Evolutionary conservation across 768 basidiomycete genomes (phyloP).

Genomic region (Phaffia australis): DNA sequence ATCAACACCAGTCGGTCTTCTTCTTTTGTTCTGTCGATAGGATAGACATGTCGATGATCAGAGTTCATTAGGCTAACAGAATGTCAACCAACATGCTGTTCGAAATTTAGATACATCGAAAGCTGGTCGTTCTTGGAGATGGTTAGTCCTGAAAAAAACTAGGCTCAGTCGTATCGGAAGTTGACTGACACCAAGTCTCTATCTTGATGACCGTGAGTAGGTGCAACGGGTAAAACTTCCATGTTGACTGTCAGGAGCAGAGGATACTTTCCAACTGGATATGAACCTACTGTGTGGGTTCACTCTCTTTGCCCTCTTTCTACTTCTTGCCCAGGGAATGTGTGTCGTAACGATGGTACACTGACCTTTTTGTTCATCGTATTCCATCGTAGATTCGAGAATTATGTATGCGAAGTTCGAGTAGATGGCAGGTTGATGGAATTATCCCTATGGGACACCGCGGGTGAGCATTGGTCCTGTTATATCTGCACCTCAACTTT

Average conservation of each 20-base stretch:
- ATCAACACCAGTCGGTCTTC: background rate
- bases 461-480: background rate
- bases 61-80: background rate
- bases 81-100: background rate
- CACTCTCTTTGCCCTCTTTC: too few relatives aligned
- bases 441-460: slow-evolving; percentile 3
- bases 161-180: background rate
- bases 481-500: background rate
- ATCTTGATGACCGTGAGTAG: background rate
- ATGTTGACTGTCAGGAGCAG: slow-evolving; percentile 7
- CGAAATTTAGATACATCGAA: slow-evolving; percentile 2
- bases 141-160: background rate
- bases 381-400: too few relatives aligned
- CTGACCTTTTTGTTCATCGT: background rate
- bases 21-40: background rate
- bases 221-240: slow-evolving; percentile 5
- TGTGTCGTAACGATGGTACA: too few relatives aligned
- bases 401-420: slow-evolving; percentile 1
- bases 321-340: too few relatives aligned
- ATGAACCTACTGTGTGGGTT: slow-evolving; percentile 9
- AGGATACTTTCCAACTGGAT: slow-evolving; percentile 5
- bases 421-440: slow-evolving; percentile 1
- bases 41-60: background rate
- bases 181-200: background rate
- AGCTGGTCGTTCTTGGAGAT: slow-evolving; percentile 7